Percentiles rank a stretch among this genome's conserved stretches.
Conservation (phyloP, 2,329 filamentous ascomycete species). For the Geosmithia morbida region DNA sequence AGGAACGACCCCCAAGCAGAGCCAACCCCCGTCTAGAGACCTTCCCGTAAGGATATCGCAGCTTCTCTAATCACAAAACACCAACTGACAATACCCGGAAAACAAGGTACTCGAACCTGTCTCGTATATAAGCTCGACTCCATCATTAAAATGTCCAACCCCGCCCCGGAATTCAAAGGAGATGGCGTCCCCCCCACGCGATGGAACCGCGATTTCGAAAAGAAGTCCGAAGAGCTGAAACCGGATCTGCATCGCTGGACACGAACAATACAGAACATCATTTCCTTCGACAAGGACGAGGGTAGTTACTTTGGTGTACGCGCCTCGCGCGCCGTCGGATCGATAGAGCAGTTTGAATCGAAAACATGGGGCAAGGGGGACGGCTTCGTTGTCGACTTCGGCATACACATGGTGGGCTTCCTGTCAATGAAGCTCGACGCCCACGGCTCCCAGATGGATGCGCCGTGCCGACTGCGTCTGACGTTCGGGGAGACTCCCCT, state of each 20-base stretch:
- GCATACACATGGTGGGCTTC: constrained; percentile 16
- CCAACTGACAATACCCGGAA: too few species aligned
- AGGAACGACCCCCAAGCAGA: too few species aligned
- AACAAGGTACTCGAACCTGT: too few species aligned
- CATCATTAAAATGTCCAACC: background rate
- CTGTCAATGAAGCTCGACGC: constrained; percentile 13
- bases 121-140: too few species aligned
- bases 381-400: constrained; percentile 17
- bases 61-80: too few species aligned
- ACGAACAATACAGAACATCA: constrained; percentile 5
- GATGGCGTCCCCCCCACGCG: background rate
- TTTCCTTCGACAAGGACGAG: constrained; percentile 8
- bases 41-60: too few species aligned
- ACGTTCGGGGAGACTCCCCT: constrained; percentile 20
- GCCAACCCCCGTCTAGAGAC: too few species aligned
- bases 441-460: constrained; percentile 16
- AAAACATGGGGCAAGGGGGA: constrained; percentile 11
- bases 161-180: background rate
- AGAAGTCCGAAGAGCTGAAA: constrained; percentile 2
- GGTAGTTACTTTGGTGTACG: constrained; percentile 9
- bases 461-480: constrained; percentile 16
- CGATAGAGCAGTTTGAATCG: constrained; percentile 1
- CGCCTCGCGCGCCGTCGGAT: background rate
- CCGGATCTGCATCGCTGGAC: constrained; percentile 6
- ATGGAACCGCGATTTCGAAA: constrained; percentile 1